Conservation (phyloP, 2,329 filamentous ascomycete genomes). For the Calonectria henricotiae region DNA sequence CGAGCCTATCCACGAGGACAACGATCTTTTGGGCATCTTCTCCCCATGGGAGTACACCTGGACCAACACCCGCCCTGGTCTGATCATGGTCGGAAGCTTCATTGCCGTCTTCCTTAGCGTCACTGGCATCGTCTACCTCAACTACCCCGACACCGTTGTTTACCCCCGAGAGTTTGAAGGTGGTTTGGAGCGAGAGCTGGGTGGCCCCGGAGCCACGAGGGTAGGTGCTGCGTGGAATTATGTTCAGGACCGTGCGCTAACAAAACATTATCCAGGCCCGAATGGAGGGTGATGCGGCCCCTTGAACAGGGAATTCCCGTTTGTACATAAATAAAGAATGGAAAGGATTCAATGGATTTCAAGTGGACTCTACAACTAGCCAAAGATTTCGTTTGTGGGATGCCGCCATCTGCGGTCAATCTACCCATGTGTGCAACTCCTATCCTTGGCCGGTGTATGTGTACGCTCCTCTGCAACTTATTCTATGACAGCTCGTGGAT, state of each 20-base stretch:
- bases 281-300: slow-evolving; percentile 70
- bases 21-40: slow-evolving; percentile 93
- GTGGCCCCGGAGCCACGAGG: slow-evolving; percentile 77
- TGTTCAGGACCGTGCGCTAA: slow-evolving; percentile 40
- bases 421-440: neutral
- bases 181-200: slow-evolving; percentile 82
- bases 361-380: slow-evolving; percentile 27
- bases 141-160: slow-evolving; percentile 81
- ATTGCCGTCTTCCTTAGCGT: slow-evolving; percentile 76
- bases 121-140: slow-evolving; percentile 77
- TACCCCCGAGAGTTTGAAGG: slow-evolving; percentile 81
- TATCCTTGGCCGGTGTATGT: too few relatives aligned
- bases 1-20: slow-evolving; percentile 96
- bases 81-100: slow-evolving; percentile 79
- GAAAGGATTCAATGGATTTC: slow-evolving; percentile 45
- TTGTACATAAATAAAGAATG: slow-evolving; percentile 59
- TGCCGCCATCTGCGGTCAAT: slow-evolving; percentile 11
- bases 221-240: slow-evolving; percentile 67
- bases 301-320: slow-evolving; percentile 57
- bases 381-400: slow-evolving; percentile 25
- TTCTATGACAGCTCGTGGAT: neutral
- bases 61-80: slow-evolving; percentile 79
- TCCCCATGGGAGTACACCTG: slow-evolving; percentile 92
- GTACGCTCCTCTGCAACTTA: neutral
- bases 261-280: slow-evolving; percentile 64